Percentiles rank a stretch among this genome's conserved stretches.
These are phyloP conservation scores for Taiwanofungus camphoratus DNA, from an alignment of 1,284 basidiomycete species.

Conservation along the genomic window DNA sequence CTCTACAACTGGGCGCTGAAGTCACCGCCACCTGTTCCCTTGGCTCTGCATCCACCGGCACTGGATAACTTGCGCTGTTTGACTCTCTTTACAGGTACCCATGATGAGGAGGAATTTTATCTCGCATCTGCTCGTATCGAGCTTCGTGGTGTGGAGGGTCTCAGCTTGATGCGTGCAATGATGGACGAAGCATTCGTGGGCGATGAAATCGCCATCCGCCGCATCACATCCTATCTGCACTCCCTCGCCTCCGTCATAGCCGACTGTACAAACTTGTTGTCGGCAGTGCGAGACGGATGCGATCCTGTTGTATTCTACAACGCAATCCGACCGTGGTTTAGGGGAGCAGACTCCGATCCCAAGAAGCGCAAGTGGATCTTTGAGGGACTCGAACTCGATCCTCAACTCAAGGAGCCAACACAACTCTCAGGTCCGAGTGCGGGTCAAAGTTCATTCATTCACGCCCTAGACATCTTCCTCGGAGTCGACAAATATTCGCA, in stretches of 20 bases:
- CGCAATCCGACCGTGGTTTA: conserved; percentile 89
- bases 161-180: conserved; percentile 81
- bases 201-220: conserved; percentile 69
- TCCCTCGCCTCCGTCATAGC: conserved; percentile 65
- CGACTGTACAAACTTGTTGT: conserved; percentile 55
- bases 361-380: conserved; percentile 69
- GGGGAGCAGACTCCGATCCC: conserved; percentile 71
- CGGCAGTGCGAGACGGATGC: conserved; percentile 67
- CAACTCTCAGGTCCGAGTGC: conserved; percentile 86
- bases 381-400: conserved; percentile 61
- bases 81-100: conserved; percentile 76
- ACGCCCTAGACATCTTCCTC: conserved; percentile 87
- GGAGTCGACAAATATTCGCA: conserved; percentile 69
- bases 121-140: conserved; percentile 89
- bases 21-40: conserved; percentile 21
- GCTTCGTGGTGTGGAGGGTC: conserved; percentile 80
- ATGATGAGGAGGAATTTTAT: conserved; percentile 90
- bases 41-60: conserved; percentile 28
- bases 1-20: conserved; percentile 83
- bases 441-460: conserved; percentile 86
- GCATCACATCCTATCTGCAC: conserved; percentile 71
- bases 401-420: conserved; percentile 43
- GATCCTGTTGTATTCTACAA: conserved; percentile 82
- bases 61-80: conserved; percentile 56
- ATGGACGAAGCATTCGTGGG: conserved; percentile 92